These are phyloP conservation scores for Metarhizium rileyi DNA, from an alignment of 2,329 filamentous ascomycete species.

Conservation along the genomic window DNA sequence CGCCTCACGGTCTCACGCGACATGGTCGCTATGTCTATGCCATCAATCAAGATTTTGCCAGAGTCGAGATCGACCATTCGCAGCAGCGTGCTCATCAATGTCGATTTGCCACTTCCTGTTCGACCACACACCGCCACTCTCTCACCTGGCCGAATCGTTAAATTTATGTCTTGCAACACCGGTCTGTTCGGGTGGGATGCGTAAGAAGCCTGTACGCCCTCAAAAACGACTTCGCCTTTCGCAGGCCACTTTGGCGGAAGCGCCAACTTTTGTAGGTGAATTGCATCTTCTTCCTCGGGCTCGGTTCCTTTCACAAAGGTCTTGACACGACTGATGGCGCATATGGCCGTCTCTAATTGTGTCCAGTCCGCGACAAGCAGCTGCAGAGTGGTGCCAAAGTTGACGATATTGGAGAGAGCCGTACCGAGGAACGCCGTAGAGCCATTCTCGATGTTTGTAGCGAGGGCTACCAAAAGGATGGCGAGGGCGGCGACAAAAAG, in stretches of 20 bases:
- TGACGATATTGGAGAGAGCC: constrained; percentile 19
- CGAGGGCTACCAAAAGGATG: too few species aligned
- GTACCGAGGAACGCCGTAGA: too few species aligned
- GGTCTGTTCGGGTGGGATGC: constrained; percentile 9
- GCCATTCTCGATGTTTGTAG: too few species aligned
- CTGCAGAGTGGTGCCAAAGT: constrained; percentile 19
- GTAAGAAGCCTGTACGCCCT: constrained; percentile 21
- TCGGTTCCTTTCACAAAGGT: constrained; percentile 14
- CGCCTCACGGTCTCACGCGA: constrained; percentile 14
- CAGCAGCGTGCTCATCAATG: constrained; percentile 33
- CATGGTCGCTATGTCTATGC: constrained; percentile 22
- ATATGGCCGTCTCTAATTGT: constrained; percentile 17
- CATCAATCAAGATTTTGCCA: constrained; percentile 35
- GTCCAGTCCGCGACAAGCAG: constrained; percentile 25
- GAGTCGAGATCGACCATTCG: constrained; percentile 34
- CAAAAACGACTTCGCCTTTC: constrained; percentile 16
- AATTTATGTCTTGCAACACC: constrained; percentile 18
- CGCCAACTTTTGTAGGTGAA: too few species aligned
- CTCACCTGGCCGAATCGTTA: constrained; percentile 22
- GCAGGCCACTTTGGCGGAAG: constrained; percentile 16
- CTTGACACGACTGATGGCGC: constrained; percentile 17
- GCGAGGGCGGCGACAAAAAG: too few species aligned
- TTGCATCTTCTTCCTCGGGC: constrained; percentile 15
- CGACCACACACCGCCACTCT: constrained; percentile 35
- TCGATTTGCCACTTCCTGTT: constrained; percentile 25